phyloP scores from a whole-genome alignment of 202 grass and related monocot species.

The Eragrostis tef region DNA sequence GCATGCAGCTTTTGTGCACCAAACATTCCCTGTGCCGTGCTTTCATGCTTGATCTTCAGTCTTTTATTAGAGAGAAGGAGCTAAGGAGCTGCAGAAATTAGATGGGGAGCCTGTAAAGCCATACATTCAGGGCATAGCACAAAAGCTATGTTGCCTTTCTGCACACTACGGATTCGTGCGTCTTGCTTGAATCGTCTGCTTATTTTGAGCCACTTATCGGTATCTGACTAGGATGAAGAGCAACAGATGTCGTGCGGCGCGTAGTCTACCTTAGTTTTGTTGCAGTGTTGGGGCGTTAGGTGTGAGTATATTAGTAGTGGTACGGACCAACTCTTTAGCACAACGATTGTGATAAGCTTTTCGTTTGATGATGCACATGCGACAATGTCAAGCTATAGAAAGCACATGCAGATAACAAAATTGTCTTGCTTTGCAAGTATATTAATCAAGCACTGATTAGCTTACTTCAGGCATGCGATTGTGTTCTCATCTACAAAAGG shows the following conservation, averaged over 20 bases:
- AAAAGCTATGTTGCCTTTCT: conserved; percentile 38
- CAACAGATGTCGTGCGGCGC: not conserved
- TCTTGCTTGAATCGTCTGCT: not conserved
- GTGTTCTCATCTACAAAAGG: not conserved
- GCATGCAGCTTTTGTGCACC: conserved; percentile 35
- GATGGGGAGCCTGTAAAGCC: conserved; percentile 42
- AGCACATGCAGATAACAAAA: conserved; percentile 15
- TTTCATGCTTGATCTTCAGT: not conserved
- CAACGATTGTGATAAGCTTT: not conserved
- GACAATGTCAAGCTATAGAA: conserved; percentile 23
- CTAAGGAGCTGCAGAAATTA: not conserved
- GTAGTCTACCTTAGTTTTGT: not conserved
- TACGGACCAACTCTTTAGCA: not conserved
- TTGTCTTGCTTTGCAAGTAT: not conserved
- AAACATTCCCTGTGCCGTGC: conserved; percentile 34
- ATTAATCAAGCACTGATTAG: conserved; percentile 8
- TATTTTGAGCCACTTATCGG: not conserved
- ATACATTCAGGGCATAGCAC: not conserved
- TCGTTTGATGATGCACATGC: conserved; percentile 17
- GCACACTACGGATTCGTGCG: conserved; percentile 5
- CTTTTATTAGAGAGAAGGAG: not conserved
- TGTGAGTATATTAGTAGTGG: not conserved
- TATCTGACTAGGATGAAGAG: not conserved
- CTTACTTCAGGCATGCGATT: not conserved
- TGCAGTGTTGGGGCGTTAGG: not conserved